Conservation (phyloP, 2,329 filamentous ascomycete species). For the Paraphoma chrysanthemicola region DNA sequence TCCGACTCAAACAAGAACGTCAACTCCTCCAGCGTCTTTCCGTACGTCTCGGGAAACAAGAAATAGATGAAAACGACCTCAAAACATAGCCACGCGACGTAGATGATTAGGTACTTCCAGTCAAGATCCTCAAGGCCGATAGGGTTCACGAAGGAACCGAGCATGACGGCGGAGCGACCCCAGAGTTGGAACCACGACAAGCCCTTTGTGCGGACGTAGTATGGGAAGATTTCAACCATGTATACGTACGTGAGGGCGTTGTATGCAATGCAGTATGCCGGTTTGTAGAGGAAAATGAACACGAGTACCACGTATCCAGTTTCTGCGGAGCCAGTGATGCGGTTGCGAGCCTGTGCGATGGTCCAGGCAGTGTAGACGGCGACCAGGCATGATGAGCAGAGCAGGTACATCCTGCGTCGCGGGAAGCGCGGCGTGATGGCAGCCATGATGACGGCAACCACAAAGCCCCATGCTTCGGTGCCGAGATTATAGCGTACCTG, state of each 20-base stretch:
- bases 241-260: conserved; percentile 65
- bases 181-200: conserved; percentile 66
- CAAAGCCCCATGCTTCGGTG: conserved; percentile 66
- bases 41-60: conserved; percentile 43
- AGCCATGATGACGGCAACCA: conserved; percentile 63
- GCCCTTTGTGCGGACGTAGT: conserved; percentile 58
- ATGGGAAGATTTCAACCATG: conserved; percentile 58
- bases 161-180: conserved; percentile 66
- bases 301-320: conserved; percentile 55
- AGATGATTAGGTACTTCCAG: conserved; percentile 71
- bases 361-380: conserved; percentile 48
- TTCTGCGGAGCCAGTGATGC: conserved; percentile 43
- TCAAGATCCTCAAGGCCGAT: conserved; percentile 65
- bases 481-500: conserved; percentile 58
- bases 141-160: conserved; percentile 68
- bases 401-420: conserved; percentile 63
- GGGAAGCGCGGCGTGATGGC: conserved; percentile 63
- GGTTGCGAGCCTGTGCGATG: conserved; percentile 58
- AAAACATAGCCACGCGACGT: conserved; percentile 48
- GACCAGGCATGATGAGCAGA: conserved; percentile 46
- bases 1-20: conserved; percentile 43
- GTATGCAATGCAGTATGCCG: conserved; percentile 64
- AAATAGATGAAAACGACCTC: conserved; percentile 47
- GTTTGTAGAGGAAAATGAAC: conserved; percentile 60
- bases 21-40: conserved; percentile 43